These are phyloP conservation scores for Fusarium sp. DNA, from an alignment of 2,329 filamentous ascomycete species.

Conservation along the genomic window DNA sequence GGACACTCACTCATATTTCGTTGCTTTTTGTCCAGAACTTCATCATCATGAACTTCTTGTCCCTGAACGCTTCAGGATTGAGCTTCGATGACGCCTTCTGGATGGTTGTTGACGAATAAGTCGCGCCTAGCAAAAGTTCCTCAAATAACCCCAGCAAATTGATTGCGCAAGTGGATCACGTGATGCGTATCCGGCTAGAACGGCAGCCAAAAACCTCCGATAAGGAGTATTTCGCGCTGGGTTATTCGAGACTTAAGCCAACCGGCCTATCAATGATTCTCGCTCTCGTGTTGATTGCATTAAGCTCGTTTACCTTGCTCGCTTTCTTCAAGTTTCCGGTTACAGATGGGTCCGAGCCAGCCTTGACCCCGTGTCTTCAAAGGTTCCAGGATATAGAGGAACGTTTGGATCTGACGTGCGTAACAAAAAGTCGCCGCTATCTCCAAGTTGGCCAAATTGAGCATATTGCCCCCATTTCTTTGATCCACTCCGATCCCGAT, in stretches of 20 bases:
- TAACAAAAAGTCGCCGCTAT: slow-evolving; percentile 13
- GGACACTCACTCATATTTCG: too few relatives aligned
- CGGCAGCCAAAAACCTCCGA: slow-evolving; percentile 22
- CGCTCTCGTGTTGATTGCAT: slow-evolving; percentile 2
- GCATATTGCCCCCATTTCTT: not conserved
- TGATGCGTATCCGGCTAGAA: slow-evolving; percentile 13
- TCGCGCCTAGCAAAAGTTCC: slow-evolving; percentile 28
- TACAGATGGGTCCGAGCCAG: not conserved
- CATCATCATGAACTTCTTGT: rapidly evolving
- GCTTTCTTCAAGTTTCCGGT: slow-evolving; percentile 14
- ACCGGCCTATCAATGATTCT: not conserved
- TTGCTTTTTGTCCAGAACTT: too few relatives aligned
- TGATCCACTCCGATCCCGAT: not conserved
- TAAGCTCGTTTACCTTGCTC: slow-evolving; percentile 19
- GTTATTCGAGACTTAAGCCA: not conserved
- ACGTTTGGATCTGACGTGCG: not conserved
- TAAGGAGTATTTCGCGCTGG: slow-evolving; percentile 12
- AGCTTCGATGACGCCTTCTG: slow-evolving; percentile 18
- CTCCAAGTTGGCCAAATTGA: not conserved
- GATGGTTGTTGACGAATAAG: slow-evolving; percentile 18
- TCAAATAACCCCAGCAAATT: not conserved
- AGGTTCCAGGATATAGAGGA: not conserved
- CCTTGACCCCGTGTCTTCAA: not conserved
- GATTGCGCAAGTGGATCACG: slow-evolving; percentile 14
- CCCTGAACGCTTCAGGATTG: rapidly evolving